phyloP scores from a whole-genome alignment of 1,284 basidiomycete genomes.

The Ceratobasidium sp. region DNA sequence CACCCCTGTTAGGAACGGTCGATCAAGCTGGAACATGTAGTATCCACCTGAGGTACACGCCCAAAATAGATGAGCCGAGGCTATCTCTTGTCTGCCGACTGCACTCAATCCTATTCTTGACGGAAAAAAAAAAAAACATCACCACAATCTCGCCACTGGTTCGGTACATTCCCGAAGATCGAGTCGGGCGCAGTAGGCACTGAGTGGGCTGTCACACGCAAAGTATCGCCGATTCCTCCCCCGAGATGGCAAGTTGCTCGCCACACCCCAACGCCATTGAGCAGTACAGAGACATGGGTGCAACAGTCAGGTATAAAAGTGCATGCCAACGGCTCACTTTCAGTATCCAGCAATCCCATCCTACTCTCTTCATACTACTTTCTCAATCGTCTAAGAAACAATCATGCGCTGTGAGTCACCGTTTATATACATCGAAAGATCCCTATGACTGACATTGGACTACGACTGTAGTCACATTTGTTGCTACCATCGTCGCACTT shows the following conservation, averaged over 20 bases:
- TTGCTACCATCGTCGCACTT: constrained; percentile 25
- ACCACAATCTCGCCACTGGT: neutral
- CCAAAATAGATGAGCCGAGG: too few species aligned
- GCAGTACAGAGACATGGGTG: neutral
- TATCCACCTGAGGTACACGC: too few species aligned
- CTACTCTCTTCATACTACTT: neutral
- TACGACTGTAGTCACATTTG: constrained; percentile 5
- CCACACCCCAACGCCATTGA: neutral
- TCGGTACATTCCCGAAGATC: neutral
- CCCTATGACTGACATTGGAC: neutral
- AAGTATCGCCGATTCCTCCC: neutral
- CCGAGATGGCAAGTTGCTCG: neutral
- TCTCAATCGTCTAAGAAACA: neutral
- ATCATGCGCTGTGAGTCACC: constrained; percentile 28
- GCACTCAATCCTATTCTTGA: neutral
- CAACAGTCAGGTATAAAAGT: constrained; percentile 11
- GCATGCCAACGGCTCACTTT: neutral
- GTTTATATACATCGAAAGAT: neutral
- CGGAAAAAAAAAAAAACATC: constrained; percentile 7
- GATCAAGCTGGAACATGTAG: too few species aligned
- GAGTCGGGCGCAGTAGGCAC: neutral
- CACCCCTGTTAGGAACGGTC: too few species aligned
- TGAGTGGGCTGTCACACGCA: too few species aligned
- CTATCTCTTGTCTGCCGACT: too few species aligned
- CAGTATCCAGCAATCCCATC: constrained; percentile 5